phyloP scores from a whole-genome alignment of 768 basidiomycete genomes.

The Mycena olivaceomarginata region DNA sequence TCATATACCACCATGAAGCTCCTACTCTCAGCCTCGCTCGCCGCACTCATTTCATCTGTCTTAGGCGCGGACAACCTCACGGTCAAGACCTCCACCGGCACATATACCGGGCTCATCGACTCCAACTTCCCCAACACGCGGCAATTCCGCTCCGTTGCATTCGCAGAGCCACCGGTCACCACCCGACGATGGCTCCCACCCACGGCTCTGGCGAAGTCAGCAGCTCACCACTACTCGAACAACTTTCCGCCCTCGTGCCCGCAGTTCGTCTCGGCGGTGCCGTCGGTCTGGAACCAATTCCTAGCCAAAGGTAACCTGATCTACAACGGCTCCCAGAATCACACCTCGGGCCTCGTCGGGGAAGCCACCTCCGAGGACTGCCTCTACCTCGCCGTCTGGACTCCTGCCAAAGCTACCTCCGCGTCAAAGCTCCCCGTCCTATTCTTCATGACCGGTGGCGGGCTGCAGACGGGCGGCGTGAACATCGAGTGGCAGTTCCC shows the following conservation, averaged over 20 bases:
- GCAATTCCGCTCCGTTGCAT: conserved; percentile 29
- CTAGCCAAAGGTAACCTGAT: conserved; percentile 38
- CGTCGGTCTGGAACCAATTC: conserved; percentile 34
- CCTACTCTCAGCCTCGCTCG: too few relatives aligned
- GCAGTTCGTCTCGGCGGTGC: conserved; percentile 32
- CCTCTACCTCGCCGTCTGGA: conserved; percentile 39
- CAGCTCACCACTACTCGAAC: conserved; percentile 14
- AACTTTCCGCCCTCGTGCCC: conserved; percentile 35
- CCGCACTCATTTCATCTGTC: too few relatives aligned
- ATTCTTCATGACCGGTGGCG: conserved; percentile 39
- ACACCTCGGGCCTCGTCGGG: conserved; percentile 22
- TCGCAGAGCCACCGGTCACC: conserved; percentile 36
- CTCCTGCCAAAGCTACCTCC: conserved; percentile 29
- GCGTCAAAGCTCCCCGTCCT: conserved; percentile 41
- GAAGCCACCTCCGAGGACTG: conserved; percentile 38
- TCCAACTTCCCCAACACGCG: conserved; percentile 25
- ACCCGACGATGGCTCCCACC: conserved; percentile 37
- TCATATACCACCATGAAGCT: too few relatives aligned
- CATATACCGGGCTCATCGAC: conserved; percentile 25
- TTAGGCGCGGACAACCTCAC: not conserved
- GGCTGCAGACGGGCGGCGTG: conserved; percentile 30
- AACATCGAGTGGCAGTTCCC: conserved; percentile 39
- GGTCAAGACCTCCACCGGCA: conserved; percentile 16
- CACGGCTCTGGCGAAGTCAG: conserved; percentile 8
- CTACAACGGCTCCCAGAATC: conserved; percentile 34